Base-by-base conservation (phyloP, 148 eudicot species). In the Rhododendron ovatum region DNA sequence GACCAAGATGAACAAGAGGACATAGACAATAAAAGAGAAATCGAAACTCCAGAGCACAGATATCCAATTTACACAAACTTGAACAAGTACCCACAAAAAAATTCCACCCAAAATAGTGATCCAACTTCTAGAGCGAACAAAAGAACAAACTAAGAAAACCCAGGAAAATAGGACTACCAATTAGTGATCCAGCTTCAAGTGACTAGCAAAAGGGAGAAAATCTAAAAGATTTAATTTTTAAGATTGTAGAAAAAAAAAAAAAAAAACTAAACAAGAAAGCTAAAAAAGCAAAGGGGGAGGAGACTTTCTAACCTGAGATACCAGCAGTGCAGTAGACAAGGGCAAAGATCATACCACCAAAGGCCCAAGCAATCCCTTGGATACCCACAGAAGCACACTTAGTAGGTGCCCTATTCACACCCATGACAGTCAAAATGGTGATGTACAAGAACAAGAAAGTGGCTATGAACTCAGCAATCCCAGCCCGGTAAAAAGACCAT, bases 301-400 rank as follows among this genome's bases (percentile, higher is more conserved):
- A 15, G 15, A 57, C 45, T 53, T 37, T 22, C 50, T 82, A 35
- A 91, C 93, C 93, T 88, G 93, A 91, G 82, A 91, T 91, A 67
- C 93, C 93, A 87, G 93, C 93, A 86, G 93, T 91, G 90, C 91
- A 91, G 91, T 91, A 91, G 57, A 91, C 93, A 82, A 91, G 93
- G 57, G 91, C 92, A 84, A 91, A 91, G 86, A 91, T 91, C 93
- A 91, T 91, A 20, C 93, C 92, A 76, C 93, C 93, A 84, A 90
- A 91, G 75, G 93, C 88, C 93, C 93, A 91, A 85, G 92, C 93
- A 88, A 91, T 89, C 12, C 93, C 93, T 78, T 91, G 93, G 76
- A 90, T 88, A 73, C 93, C 93, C 76, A 91, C 90, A 69, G 91
- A 59, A 13, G 90, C 86, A 87, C 93, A 91, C 86, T 88, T 91